Conservation (phyloP, 768 basidiomycete species). For the Russula foetens region DNA sequence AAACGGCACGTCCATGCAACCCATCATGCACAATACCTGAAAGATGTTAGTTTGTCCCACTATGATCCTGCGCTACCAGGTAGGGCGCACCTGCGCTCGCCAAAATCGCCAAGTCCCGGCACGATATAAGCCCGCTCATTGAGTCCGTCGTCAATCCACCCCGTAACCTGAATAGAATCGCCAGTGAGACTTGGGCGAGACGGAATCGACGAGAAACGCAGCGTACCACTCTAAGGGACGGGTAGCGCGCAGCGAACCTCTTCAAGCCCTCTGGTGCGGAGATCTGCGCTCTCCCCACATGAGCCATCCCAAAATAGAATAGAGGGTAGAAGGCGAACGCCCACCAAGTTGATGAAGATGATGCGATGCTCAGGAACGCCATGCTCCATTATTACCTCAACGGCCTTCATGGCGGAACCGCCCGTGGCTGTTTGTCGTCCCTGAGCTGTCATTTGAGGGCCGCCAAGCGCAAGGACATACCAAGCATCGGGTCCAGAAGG, state of each 20-base stretch:
- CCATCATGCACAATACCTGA: conserved; percentile 17
- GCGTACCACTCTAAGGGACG: conserved; percentile 69
- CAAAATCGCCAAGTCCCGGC: conserved; percentile 96
- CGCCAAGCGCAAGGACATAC: conserved; percentile 34
- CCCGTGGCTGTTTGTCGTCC: conserved; percentile 60
- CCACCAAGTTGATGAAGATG: conserved; percentile 86
- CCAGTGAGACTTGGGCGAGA: background rate
- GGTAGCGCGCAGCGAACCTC: conserved; percentile 70
- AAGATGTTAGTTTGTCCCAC: background rate
- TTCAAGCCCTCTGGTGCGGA: conserved; percentile 85
- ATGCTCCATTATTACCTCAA: conserved; percentile 86
- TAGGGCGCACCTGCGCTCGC: conserved; percentile 63
- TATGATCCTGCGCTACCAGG: background rate
- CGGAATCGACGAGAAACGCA: background rate
- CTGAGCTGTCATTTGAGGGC: conserved; percentile 18
- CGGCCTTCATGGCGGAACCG: conserved; percentile 95
- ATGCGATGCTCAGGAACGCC: conserved; percentile 93
- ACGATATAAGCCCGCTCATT: conserved; percentile 89
- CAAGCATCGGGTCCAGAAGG: conserved; percentile 95
- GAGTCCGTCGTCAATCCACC: conserved; percentile 91
- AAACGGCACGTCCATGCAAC: background rate
- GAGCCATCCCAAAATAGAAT: background rate
- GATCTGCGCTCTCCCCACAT: conserved; percentile 42
- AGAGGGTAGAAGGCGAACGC: conserved; percentile 23
- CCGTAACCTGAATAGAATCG: conserved; percentile 57